Conservation (phyloP, 441 rosid genomes). For the Theobroma grandiflorum region DNA sequence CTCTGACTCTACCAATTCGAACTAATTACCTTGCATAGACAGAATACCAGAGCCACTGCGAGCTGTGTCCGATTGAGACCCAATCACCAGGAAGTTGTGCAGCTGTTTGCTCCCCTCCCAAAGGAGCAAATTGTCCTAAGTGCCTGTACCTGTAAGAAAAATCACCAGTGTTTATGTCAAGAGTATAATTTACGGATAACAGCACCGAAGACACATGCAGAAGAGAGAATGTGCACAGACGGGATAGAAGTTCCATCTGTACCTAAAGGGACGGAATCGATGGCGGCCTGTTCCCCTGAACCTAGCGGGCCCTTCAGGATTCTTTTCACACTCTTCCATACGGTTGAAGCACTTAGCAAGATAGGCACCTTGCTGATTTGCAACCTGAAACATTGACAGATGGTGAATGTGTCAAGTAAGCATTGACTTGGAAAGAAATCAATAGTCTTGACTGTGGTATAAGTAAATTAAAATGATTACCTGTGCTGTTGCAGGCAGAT, state of each 20-base stretch:
- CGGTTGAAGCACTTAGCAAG: slow-evolving; percentile 95
- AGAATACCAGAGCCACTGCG: slow-evolving; percentile 90
- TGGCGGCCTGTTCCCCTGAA: slow-evolving; percentile 96
- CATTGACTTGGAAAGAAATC: not conserved
- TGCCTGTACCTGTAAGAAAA: slow-evolving; percentile 61
- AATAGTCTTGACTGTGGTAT: not conserved
- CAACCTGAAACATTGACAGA: slow-evolving; percentile 62
- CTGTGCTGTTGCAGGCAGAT: slow-evolving; percentile 98
- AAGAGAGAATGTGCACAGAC: not conserved
- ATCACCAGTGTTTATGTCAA: slow-evolving; percentile 26
- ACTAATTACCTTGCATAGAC: slow-evolving; percentile 69
- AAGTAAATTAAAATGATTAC: slow-evolving; percentile 31
- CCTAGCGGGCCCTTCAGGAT: slow-evolving; percentile 96
- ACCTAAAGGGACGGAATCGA: slow-evolving; percentile 95
- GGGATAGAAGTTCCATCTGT: not conserved
- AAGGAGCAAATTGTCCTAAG: slow-evolving; percentile 83
- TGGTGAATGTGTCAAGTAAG: not conserved
- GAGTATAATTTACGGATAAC: not conserved
- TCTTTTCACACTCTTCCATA: slow-evolving; percentile 82
- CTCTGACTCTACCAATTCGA: not conserved
- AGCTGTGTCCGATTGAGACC: slow-evolving; percentile 77
- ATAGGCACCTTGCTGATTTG: slow-evolving; percentile 92
- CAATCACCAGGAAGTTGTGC: slow-evolving; percentile 83
- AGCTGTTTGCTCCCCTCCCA: slow-evolving; percentile 87
- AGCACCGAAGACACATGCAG: not conserved